phyloP scores from a whole-genome alignment of 2,329 filamentous ascomycete species.

The Fusarium stilboides region DNA sequence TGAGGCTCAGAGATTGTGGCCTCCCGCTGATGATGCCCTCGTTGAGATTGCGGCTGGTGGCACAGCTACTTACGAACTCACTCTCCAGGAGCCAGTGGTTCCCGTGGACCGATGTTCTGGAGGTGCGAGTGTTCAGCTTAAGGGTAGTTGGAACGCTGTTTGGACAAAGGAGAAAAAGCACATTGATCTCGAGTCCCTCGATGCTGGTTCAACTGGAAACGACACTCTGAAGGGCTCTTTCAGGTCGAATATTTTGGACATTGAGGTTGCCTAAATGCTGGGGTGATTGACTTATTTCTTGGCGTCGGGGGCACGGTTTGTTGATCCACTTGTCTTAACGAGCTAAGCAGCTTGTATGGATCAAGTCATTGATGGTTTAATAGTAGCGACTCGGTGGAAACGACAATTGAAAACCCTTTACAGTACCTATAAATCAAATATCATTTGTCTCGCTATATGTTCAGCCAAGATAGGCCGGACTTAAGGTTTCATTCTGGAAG shows the following conservation, averaged over 20 bases:
- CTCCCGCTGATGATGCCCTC: constrained; percentile 57
- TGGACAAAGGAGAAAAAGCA: constrained; percentile 49
- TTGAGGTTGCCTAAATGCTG: constrained; percentile 24
- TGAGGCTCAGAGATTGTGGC: constrained; percentile 59
- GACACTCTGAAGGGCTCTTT: constrained; percentile 45
- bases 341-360: not conserved
- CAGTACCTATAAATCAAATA: too few relatives aligned
- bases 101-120: constrained; percentile 53
- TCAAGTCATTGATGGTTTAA: constrained; percentile 11
- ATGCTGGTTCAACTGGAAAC: constrained; percentile 37
- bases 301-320: constrained; percentile 17
- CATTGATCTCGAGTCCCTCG: constrained; percentile 38
- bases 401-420: not conserved
- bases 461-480: too few relatives aligned
- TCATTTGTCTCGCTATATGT: too few relatives aligned
- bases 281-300: not conserved
- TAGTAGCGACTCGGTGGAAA: constrained; percentile 8
- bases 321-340: not conserved
- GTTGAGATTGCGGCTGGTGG: constrained; percentile 58
- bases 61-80: constrained; percentile 54
- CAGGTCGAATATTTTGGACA: constrained; percentile 40
- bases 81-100: constrained; percentile 57
- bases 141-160: constrained; percentile 57
- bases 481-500: too few relatives aligned
- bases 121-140: constrained; percentile 54